Base-by-base conservation (phyloP, 345 rosid genomes). In the Conringia planisiliqua region DNA sequence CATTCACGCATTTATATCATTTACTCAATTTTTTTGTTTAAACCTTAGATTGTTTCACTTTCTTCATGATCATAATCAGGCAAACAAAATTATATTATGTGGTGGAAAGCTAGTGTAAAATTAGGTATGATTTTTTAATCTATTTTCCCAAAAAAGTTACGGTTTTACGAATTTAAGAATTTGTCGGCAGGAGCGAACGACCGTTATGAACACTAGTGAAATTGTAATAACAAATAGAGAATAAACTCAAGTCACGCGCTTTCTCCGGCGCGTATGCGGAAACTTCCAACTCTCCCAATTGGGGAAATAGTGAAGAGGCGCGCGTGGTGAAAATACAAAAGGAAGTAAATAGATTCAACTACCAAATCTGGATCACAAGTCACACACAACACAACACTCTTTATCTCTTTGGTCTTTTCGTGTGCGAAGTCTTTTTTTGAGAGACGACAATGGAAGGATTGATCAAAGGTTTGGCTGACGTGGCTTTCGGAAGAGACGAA, bases 391-490 rank as follows among this genome's bases (percentile, higher is more conserved):
- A 22, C 3, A 26, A 36, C 36, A 22, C 62, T 38, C 70, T 29
- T 51, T 52, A 8, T 18, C 47, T 42, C 12, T 12, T 7, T 38
- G 12, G 9, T 4, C 44, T 42, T 63, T 16, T 54, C 32, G 18
- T 27, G 9, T 22, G 20, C 55, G 4, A 11, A 9, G 33, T 30
- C 33, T 30, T 11, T 24, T 20, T 26, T 56, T 33, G 27, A 54
- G 61, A 48, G 14, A n/a, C 11, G 46, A 48, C 38, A 44, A 88
- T 93, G 98, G 97, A 93, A 0, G 92, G 88, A 39, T 73, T 93
- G 82, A 89, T 93, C 82, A 90, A 76, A 69, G 89, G 89, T 65
- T 57, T 93, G 59, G 61, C 74, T 16, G 90, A 89, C 82, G 88
- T 84, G 20, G 91, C 83, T 11, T 26, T 93, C 50, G 95, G 83